Conservation (phyloP, 352 stramenopile genomes). For the Phytophthora lateralis region DNA sequence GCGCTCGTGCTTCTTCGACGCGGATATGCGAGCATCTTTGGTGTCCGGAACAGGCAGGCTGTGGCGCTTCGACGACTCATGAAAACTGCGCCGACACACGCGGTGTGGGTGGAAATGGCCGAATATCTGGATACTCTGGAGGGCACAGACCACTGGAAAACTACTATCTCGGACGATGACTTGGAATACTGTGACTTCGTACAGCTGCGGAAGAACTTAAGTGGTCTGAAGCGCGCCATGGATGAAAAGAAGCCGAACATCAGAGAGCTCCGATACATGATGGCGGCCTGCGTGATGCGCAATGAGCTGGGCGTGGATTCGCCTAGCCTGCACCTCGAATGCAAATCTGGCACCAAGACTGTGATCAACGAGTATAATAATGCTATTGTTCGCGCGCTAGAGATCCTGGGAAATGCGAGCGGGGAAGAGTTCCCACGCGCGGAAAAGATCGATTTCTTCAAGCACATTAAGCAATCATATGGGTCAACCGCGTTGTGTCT, state of each 20-base stretch:
- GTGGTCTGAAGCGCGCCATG: slow-evolving; percentile 37
- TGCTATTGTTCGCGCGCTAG: slow-evolving; percentile 49
- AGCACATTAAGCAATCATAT: slow-evolving; percentile 79
- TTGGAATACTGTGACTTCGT: slow-evolving; percentile 70
- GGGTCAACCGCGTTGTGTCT: slow-evolving; percentile 93
- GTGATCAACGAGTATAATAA: slow-evolving; percentile 62
- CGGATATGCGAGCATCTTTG: slow-evolving; percentile 42
- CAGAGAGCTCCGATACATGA: slow-evolving; percentile 63
- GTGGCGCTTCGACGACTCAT: slow-evolving; percentile 59
- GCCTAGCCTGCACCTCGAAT: slow-evolving; percentile 57
- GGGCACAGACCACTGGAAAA: slow-evolving; percentile 67
- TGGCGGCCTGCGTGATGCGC: slow-evolving; percentile 67
- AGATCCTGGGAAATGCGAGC: slow-evolving; percentile 40
- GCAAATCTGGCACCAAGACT: slow-evolving; percentile 67
- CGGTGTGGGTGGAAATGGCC: slow-evolving; percentile 66
- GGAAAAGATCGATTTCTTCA: slow-evolving; percentile 59
- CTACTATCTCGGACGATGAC: slow-evolving; percentile 47
- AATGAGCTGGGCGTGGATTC: slow-evolving; percentile 71
- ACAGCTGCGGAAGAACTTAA: slow-evolving; percentile 49
- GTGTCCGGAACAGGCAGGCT: slow-evolving; percentile 57
- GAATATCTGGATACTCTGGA: slow-evolving; percentile 65
- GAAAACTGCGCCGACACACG: slow-evolving; percentile 53
- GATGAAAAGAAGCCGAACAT: slow-evolving; percentile 39
- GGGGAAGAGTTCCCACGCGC: slow-evolving; percentile 28
- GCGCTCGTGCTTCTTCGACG: slow-evolving; percentile 32